Percentiles rank a stretch among this genome's conserved stretches.
phyloP scores from a whole-genome alignment of 805 yeast species.

The Kurtzmaniella fragi region DNA sequence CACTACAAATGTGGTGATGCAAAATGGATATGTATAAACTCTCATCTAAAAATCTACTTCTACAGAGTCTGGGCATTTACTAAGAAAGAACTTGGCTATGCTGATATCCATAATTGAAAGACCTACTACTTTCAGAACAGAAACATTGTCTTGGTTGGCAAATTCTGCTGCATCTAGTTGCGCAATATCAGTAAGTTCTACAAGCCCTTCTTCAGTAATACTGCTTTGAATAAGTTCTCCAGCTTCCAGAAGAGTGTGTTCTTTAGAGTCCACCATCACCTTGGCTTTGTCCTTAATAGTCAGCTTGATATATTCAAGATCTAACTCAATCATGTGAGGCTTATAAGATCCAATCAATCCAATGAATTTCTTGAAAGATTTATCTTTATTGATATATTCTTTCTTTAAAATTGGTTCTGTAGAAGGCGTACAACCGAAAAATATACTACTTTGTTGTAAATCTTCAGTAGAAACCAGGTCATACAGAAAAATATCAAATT shows the following conservation, averaged over 20 bases:
- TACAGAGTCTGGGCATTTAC: conserved; percentile 5
- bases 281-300: conserved; percentile 29
- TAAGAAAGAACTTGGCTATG: conserved; percentile 41
- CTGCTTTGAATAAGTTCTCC: conserved; percentile 55
- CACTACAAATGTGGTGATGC: too few species aligned
- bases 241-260: conserved; percentile 54
- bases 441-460: conserved; percentile 27
- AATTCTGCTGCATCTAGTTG: conserved; percentile 9
- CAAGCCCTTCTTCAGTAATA: conserved; percentile 32
- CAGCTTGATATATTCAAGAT: conserved; percentile 32
- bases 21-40: too few species aligned
- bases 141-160: conserved; percentile 22
- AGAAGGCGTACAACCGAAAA: conserved; percentile 60
- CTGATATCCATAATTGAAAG: conserved; percentile 60
- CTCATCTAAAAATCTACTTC: too few species aligned
- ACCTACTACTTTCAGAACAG: conserved; percentile 55
- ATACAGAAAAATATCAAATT: conserved; percentile 16
- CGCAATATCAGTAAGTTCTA: conserved; percentile 43
- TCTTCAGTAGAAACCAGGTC: conserved; percentile 9
- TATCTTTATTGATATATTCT: conserved; percentile 25
- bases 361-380: conserved; percentile 31
- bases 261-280: conserved; percentile 56
- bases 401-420: conserved; percentile 41
- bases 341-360: conserved; percentile 64
- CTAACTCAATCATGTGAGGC: conserved; percentile 64